phyloP scores from a whole-genome alignment of 345 rosid species.

The Brassica nigra region DNA sequence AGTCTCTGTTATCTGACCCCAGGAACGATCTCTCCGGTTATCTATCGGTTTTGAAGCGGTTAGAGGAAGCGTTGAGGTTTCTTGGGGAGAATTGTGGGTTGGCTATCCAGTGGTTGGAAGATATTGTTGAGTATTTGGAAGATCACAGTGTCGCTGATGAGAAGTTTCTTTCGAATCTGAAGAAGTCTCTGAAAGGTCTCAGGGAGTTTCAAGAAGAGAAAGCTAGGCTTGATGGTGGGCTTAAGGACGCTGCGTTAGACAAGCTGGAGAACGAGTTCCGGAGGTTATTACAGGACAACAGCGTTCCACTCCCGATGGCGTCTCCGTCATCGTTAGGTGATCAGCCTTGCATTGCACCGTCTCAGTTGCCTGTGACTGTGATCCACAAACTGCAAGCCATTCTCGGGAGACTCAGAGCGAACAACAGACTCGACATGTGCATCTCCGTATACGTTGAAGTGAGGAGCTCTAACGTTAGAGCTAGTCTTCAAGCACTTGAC shows the following conservation, averaged over 20 bases:
- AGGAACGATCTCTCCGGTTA: slow-evolving; percentile 77
- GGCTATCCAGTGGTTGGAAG: slow-evolving; percentile 98
- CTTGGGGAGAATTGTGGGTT: slow-evolving; percentile 90
- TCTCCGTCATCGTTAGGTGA: slow-evolving; percentile 54
- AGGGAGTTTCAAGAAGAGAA: slow-evolving; percentile 55
- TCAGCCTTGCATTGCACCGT: slow-evolving; percentile 77
- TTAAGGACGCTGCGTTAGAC: slow-evolving; percentile 78
- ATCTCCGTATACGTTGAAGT: slow-evolving; percentile 81
- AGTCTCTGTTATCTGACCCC: slow-evolving; percentile 83
- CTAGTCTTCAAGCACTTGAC: slow-evolving; percentile 89
- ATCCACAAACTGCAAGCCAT: slow-evolving; percentile 92
- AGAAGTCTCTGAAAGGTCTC: slow-evolving; percentile 63
- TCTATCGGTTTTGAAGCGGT: slow-evolving; percentile 76
- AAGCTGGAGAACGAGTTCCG: slow-evolving; percentile 77
- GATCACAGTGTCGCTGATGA: slow-evolving; percentile 83
- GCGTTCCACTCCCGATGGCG: slow-evolving; percentile 77
- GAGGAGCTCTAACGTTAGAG: slow-evolving; percentile 83
- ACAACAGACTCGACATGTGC: slow-evolving; percentile 80
- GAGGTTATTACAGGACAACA: slow-evolving; percentile 74
- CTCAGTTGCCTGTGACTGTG: slow-evolving; percentile 78
- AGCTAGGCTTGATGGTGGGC: slow-evolving; percentile 77
- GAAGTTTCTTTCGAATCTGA: slow-evolving; percentile 64
- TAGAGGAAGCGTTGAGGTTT: slow-evolving; percentile 91
- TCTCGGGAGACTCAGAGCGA: slow-evolving; percentile 82
- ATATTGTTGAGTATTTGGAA: slow-evolving; percentile 92